Evolutionary conservation across 192 early-diverging fungal species (phyloP).

Genomic region (Dissophora ornata): DNA sequence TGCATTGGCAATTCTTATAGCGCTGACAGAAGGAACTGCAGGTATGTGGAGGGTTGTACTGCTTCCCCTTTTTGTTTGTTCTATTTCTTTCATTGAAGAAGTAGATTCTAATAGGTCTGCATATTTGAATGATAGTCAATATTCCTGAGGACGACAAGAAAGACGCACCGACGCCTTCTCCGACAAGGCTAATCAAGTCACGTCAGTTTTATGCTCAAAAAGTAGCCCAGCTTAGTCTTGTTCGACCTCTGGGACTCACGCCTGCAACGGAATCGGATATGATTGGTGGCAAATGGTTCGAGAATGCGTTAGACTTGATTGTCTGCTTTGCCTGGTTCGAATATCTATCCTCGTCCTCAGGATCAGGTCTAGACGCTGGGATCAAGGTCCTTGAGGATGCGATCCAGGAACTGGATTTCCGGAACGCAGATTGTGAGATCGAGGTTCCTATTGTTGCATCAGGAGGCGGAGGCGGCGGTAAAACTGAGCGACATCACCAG

Average conservation of each 20-base stretch:
- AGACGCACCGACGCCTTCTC: conserved; percentile 17
- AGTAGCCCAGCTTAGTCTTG: conserved; percentile 50
- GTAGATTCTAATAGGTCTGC: not conserved
- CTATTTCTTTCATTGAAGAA: not conserved
- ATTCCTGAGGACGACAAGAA: conserved; percentile 12
- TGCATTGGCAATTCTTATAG: conserved; percentile 58
- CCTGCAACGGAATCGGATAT: too few species aligned
- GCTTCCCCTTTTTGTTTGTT: too few species aligned
- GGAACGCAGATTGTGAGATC: conserved; percentile 36
- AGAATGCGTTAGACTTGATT: conserved; percentile 41
- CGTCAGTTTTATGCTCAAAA: conserved; percentile 58
- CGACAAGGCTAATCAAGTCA: conserved; percentile 50
- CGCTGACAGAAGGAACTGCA: conserved; percentile 44
- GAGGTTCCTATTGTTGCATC: not conserved
- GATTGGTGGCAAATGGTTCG: conserved; percentile 33
- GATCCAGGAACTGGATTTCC: conserved; percentile 42
- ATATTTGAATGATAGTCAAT: not conserved
- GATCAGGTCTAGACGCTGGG: conserved; percentile 34
- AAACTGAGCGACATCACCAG: not conserved
- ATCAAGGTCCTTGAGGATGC: conserved; percentile 54
- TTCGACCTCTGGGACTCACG: not conserved
- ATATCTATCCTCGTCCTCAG: conserved; percentile 42
- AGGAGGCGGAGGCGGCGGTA: not conserved
- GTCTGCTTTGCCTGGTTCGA: conserved; percentile 60
- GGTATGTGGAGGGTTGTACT: too few species aligned